Conservation (phyloP, 2,329 filamentous ascomycete genomes). For the Cucurbitaria berberidis region DNA sequence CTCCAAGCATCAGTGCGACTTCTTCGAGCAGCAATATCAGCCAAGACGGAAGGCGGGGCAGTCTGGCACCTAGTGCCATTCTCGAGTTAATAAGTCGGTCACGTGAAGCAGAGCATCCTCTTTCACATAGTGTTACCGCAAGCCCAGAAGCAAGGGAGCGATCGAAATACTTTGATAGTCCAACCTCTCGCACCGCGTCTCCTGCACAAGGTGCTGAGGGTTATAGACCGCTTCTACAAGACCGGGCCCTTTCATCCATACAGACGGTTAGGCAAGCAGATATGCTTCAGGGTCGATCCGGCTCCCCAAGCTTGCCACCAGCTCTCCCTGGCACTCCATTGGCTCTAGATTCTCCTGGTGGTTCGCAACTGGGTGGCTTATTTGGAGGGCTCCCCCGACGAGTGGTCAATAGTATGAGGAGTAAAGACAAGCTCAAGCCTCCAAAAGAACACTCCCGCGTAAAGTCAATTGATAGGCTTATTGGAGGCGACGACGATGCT, state of each 20-base stretch:
- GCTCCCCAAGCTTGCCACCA: constrained; percentile 51
- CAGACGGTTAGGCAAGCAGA: constrained; percentile 55
- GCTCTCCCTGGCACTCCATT: constrained; percentile 53
- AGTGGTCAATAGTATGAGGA: constrained; percentile 54
- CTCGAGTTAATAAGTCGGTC: constrained; percentile 58
- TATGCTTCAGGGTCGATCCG: constrained; percentile 31
- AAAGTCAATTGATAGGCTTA: constrained; percentile 68
- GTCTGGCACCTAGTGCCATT: constrained; percentile 66
- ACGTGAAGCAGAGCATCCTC: constrained; percentile 69
- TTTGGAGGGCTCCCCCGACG: constrained; percentile 55
- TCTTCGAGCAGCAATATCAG: constrained; percentile 62
- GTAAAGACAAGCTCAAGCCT: constrained; percentile 50
- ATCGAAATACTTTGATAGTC: constrained; percentile 43
- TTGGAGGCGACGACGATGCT: constrained; percentile 66
- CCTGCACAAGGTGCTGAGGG: constrained; percentile 41
- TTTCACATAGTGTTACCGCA: constrained; percentile 75
- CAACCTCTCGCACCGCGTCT: constrained; percentile 50
- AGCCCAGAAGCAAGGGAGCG: constrained; percentile 63
- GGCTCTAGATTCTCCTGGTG: constrained; percentile 51
- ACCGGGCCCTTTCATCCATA: constrained; percentile 54
- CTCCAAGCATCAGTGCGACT: constrained; percentile 59
- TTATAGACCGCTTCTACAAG: constrained; percentile 38
- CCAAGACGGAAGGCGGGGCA: constrained; percentile 62
- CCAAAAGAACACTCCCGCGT: constrained; percentile 59
- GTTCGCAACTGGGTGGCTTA: constrained; percentile 52